phyloP scores from a whole-genome alignment of 2,329 filamentous ascomycete genomes.

The Sclerotiophoma versabilis region DNA sequence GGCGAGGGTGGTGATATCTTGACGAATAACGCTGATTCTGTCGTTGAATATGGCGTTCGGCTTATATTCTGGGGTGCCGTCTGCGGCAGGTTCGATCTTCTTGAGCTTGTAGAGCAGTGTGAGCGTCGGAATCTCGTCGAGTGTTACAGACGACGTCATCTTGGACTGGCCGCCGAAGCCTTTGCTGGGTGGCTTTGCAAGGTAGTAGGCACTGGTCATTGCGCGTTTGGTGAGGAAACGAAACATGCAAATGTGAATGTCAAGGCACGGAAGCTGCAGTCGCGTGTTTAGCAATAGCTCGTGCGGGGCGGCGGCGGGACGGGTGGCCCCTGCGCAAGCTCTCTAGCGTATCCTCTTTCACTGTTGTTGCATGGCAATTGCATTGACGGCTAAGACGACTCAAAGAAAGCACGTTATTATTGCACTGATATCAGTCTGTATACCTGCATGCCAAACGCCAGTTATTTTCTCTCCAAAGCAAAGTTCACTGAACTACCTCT shows the following conservation, averaged over 20 bases:
- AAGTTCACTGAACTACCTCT: too few species aligned
- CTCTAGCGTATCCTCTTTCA: background rate
- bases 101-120: slow-evolving; percentile 69
- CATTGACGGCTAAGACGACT: too few species aligned
- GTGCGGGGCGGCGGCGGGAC: slow-evolving; percentile 1
- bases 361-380: background rate
- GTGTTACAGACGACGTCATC: slow-evolving; percentile 38
- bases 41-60: slow-evolving; percentile 60
- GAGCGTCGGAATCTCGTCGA: slow-evolving; percentile 68
- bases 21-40: slow-evolving; percentile 72
- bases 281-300: background rate
- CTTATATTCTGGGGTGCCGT: slow-evolving; percentile 16
- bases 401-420: too few species aligned
- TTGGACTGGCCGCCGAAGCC: slow-evolving; percentile 14
- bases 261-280: background rate
- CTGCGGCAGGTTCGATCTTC: slow-evolving; percentile 52
- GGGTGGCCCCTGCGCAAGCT: slow-evolving; percentile 8
- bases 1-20: slow-evolving; percentile 81
- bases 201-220: slow-evolving; percentile 36
- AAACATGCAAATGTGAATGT: slow-evolving; percentile 2
- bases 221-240: background rate
- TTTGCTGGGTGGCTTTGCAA: slow-evolving; percentile 25
- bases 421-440: too few species aligned
- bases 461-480: too few species aligned
- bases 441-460: too few species aligned